phyloP scores from a whole-genome alignment of 495 filamentous ascomycete species.

The Patellaria atrata region DNA sequence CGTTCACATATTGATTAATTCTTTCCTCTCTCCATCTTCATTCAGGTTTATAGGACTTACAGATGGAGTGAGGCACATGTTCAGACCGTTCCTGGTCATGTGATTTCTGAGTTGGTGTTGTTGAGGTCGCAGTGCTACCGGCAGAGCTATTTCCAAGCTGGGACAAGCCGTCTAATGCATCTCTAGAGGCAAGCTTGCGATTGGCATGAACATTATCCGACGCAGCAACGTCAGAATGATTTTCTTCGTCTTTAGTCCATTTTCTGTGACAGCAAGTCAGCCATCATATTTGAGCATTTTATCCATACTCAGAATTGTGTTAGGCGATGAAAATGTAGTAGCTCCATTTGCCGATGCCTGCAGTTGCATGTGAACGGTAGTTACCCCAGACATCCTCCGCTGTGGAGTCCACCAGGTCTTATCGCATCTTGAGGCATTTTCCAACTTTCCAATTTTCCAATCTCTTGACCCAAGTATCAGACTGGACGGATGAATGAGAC shows the following conservation, averaged over 20 bases:
- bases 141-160: no score
- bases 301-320: not conserved
- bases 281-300: not conserved
- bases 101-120: conserved; percentile 17
- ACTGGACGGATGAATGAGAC: no score
- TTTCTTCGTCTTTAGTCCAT: conserved; percentile 25
- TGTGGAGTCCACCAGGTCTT: no score
- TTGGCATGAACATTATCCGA: conserved; percentile 7
- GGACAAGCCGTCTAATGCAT: conserved; percentile 18
- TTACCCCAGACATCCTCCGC: no score
- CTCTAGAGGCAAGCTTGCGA: conserved; percentile 20
- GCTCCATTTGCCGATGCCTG: not conserved
- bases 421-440: no score
- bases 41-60: no score
- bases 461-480: no score
- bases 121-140: no score
- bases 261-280: conserved; percentile 20
- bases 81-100: conserved; percentile 22
- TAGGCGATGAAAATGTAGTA: conserved; percentile 2
- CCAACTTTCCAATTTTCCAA: no score
- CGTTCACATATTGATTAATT: no score
- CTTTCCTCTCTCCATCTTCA: no score
- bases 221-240: conserved; percentile 7
- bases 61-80: conserved; percentile 48
- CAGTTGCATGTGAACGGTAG: no score